Base-by-base conservation (phyloP, 768 basidiomycete species). In the Naganishia vishniacii region DNA sequence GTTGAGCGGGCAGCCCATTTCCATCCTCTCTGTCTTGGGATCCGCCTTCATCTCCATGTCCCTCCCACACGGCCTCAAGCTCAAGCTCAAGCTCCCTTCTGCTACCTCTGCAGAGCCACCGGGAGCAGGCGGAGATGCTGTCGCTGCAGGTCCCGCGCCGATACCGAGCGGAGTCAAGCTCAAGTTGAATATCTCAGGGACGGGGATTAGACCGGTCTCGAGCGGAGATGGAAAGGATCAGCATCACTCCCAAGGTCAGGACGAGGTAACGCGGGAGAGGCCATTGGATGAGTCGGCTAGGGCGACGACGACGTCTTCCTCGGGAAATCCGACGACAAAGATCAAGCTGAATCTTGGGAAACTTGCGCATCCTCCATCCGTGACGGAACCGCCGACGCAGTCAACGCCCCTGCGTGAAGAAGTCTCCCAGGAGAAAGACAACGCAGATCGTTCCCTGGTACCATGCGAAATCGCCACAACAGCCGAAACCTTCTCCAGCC, bases 321-420 rank as follows among this genome's bases (percentile, higher is more conserved):
- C 47, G 12, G 20, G 13, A 4, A 28, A 26, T 13, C 62, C 48
- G 15, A 12, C 34, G 20, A 56, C 47, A n/a, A 66, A 66, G 32
- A 59, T 66, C 65, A 66, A 62, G 60, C 48, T 66, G 25, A 66
- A 66, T 44, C 6, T 66, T 25, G 48, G 42, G 26, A 56, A 56
- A 31, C 62, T 28, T 26, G 4, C 49, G 15, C 18, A 2, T 41
- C 9, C 62, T 5, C 11, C 37, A 16, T 1, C 40, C n/a, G 25
- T 23, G 34, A 26, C 29, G 42, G 23, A 25, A 20, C 11, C 63
- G n/a, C 4, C 18, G 46, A 11, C 34, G 3, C 2, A 37, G 18
- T 25, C 40, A 2, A 18, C 44, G 12, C 16, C 31, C 16, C 9
- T 26, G 31, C 18, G n/a, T 8, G 47, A 48, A 7, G 25, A 13